These are phyloP conservation scores for Lithospermum erythrorhizon DNA, from an alignment of 257 asterid genomes.

Conservation along the genomic window DNA sequence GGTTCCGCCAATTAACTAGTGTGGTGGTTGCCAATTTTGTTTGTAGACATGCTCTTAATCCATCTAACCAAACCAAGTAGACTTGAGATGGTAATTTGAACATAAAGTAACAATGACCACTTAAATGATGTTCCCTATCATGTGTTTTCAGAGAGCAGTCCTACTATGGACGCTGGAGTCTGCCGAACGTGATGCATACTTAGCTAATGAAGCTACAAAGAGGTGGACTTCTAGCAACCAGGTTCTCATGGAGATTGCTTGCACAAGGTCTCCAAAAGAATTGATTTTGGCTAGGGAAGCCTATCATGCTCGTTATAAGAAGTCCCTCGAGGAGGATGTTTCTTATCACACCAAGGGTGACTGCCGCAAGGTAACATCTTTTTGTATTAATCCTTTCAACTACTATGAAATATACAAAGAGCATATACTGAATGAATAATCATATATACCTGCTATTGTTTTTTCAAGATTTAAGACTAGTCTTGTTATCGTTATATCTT, in stretches of 20 bases:
- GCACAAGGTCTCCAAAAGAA: conserved; percentile 73
- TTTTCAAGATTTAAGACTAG: too few relatives aligned
- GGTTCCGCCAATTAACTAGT: too few relatives aligned
- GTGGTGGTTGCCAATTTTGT: too few relatives aligned
- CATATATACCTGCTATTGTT: too few relatives aligned
- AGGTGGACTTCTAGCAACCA: conserved; percentile 66
- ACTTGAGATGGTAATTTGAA: too few relatives aligned
- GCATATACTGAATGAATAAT: too few relatives aligned
- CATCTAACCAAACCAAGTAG: too few relatives aligned
- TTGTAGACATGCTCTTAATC: too few relatives aligned
- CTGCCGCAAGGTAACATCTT: conserved; percentile 53
- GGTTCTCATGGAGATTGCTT: conserved; percentile 76
- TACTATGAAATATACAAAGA: too few relatives aligned
- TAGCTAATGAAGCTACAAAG: conserved; percentile 71
- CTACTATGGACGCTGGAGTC: conserved; percentile 60
- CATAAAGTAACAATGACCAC: neutral
- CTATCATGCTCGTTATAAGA: conserved; percentile 73
- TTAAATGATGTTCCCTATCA: conserved; percentile 2
- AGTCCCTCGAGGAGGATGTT: conserved; percentile 84
- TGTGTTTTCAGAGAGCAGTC: conserved; percentile 39
- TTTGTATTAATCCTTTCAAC: too few relatives aligned
- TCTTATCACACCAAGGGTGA: conserved; percentile 79
- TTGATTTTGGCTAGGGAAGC: conserved; percentile 63
- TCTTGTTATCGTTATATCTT: too few relatives aligned
- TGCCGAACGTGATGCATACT: conserved; percentile 66